Conservation (phyloP, 108 stramenopile species). For the Aureococcus anophagefferens region DNA sequence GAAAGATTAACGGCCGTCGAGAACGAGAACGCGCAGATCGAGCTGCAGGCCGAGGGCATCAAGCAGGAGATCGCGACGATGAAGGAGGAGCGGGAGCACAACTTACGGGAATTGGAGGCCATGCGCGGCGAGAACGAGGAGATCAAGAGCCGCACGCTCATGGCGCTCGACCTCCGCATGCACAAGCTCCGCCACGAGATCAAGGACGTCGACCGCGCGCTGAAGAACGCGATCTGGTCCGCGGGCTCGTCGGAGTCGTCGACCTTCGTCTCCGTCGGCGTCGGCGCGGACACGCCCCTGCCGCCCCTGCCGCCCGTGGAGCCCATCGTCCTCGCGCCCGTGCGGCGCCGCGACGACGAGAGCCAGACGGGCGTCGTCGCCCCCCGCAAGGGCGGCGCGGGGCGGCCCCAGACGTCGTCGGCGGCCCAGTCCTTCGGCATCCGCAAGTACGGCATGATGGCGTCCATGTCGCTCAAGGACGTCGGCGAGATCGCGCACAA, state of each 20-base stretch:
- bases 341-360: too few species aligned
- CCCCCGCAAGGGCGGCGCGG: too few species aligned
- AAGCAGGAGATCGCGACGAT: background rate
- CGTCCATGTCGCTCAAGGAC: background rate
- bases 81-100: background rate
- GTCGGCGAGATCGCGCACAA: background rate
- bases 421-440: background rate
- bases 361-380: too few species aligned
- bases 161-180: background rate
- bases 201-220: background rate
- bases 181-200: background rate
- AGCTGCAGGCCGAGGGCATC: background rate
- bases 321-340: background rate
- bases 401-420: background rate
- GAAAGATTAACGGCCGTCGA: background rate
- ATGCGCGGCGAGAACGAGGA: background rate
- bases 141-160: background rate
- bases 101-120: background rate
- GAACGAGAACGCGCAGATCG: background rate
- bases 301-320: background rate
- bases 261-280: background rate
- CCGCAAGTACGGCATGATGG: background rate
- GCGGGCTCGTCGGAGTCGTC: background rate
- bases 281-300: background rate
- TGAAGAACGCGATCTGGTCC: background rate